Percentiles rank a stretch among this genome's conserved stretches.
These are phyloP conservation scores for Entomortierella beljakovae DNA, from an alignment of 192 early-diverging fungal genomes.

Conservation along the genomic window DNA sequence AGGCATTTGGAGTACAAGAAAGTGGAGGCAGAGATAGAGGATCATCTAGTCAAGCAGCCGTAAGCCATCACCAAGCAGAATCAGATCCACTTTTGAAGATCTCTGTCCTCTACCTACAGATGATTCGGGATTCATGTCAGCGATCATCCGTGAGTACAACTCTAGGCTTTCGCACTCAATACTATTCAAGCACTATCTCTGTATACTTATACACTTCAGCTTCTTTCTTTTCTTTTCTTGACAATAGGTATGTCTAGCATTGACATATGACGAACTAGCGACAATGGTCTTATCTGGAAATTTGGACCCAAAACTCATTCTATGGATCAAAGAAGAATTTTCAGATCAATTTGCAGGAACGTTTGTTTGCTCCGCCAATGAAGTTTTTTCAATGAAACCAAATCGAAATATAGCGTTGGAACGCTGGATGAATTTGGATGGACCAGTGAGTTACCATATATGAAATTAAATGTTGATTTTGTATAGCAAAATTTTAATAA, in stretches of 20 bases:
- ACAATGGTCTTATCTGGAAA: slow-evolving; percentile 65
- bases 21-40: slow-evolving; percentile 13
- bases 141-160: slow-evolving; percentile 53
- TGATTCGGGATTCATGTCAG: slow-evolving; percentile 58
- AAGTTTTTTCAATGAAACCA: slow-evolving; percentile 21
- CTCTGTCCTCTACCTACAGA: slow-evolving; percentile 67
- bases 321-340: slow-evolving; percentile 77
- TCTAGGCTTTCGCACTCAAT: neutral
- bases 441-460: slow-evolving; percentile 27
- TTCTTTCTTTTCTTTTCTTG: slow-evolving; percentile 52
- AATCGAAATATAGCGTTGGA: slow-evolving; percentile 41
- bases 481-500: no score
- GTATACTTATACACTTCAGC: neutral
- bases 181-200: neutral
- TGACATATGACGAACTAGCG: slow-evolving; percentile 81
- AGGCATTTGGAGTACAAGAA: slow-evolving; percentile 65
- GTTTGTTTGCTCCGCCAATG: slow-evolving; percentile 62
- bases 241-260: slow-evolving; percentile 73
- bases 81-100: slow-evolving; percentile 58
- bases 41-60: slow-evolving; percentile 50
- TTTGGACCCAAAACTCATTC: slow-evolving; percentile 66
- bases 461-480: neutral
- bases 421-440: slow-evolving; percentile 62
- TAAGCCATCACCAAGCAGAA: slow-evolving; percentile 23
- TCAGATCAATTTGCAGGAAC: slow-evolving; percentile 68